Evolutionary conservation across 257 asterid genomes (phyloP), one percentile per base, ranked within the genome.

Genomic region (Jacaranda mimosifolia): DNA sequence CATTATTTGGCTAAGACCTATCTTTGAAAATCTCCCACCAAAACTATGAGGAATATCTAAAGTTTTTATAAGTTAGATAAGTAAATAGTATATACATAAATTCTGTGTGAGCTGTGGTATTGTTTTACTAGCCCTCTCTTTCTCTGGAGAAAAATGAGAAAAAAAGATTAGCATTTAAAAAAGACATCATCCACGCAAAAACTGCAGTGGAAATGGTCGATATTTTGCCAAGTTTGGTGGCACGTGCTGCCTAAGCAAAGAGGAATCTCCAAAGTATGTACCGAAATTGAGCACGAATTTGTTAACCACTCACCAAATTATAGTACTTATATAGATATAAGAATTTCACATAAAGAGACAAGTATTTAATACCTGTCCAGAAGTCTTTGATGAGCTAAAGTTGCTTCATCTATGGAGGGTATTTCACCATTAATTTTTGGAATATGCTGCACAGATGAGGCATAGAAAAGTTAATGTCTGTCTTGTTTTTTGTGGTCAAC

Each of bases 361-460:
- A 64, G 72, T 49, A 57, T 49, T 38, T 59, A 71, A 77, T 89
- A 95, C 99, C 99, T 89, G 82, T 89, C 89, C 60, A 91, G 87
- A 81, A 95, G 98, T 87, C 98, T 90, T 85, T 91, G 97, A 88
- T 91, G 98, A 85, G 93, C 99, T 78, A 87, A 83, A 81, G 94
- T 91, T 81, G 99, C 97, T 84, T 87, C 96, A 78, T 95, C 97
- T 52, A 90, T 42, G 11, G 99, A 93, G 32, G 99, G 98, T 81
- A 93, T 93, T 81, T 93, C 98, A 40, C 99, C 99, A 72, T 95
- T 95, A 70, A 88, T 95, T 87, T 82, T 90, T 26, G 98, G 99
- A 82, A 95, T 86, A 76, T 95, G 99, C 99, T 95, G 94, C 91
- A 87, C 39, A 81, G 49, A 78, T 15, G 62, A 49, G 51, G 18